Percentiles rank a stretch among this genome's conserved stretches.
Conservation (phyloP, 2,329 filamentous ascomycete genomes). For the Talaromyces funiculosus region DNA sequence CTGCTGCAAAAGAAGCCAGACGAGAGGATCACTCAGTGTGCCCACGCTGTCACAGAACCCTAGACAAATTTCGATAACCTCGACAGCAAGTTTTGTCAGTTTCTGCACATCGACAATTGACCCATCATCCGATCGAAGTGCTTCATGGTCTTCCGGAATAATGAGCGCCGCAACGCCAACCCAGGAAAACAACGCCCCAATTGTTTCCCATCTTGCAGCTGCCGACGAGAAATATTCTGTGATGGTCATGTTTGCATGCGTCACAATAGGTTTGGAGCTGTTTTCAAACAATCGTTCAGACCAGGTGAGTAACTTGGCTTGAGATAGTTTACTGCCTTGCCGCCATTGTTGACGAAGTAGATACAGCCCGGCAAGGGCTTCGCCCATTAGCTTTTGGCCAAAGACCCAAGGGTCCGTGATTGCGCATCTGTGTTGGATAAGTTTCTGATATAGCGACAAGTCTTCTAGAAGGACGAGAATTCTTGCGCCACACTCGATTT, state of each 20-base stretch:
- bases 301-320: conserved; percentile 12
- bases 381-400: not conserved
- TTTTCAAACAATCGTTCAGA: conserved; percentile 18
- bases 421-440: conserved; percentile 1
- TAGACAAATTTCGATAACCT: conserved; percentile 18
- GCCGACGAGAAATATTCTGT: conserved; percentile 16
- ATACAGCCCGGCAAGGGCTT: conserved; percentile 1
- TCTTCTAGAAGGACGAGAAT: conserved; percentile 10
- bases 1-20: conserved; percentile 17
- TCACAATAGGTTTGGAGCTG: conserved; percentile 11
- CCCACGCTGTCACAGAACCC: conserved; percentile 18
- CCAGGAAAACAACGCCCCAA: conserved; percentile 16
- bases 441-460: conserved; percentile 3
- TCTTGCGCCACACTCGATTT: conserved; percentile 11
- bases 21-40: conserved; percentile 16
- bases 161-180: conserved; percentile 16
- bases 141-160: conserved; percentile 12
- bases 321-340: conserved; percentile 6
- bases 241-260: conserved; percentile 13
- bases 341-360: conserved; percentile 6
- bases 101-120: conserved; percentile 14
- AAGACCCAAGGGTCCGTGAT: conserved; percentile 10
- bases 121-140: conserved; percentile 10
- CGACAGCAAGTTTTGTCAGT: conserved; percentile 12
- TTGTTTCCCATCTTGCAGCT: conserved; percentile 18